Conservation (phyloP, 139 green algal genomes). For the Coelastrella sp. region DNA sequence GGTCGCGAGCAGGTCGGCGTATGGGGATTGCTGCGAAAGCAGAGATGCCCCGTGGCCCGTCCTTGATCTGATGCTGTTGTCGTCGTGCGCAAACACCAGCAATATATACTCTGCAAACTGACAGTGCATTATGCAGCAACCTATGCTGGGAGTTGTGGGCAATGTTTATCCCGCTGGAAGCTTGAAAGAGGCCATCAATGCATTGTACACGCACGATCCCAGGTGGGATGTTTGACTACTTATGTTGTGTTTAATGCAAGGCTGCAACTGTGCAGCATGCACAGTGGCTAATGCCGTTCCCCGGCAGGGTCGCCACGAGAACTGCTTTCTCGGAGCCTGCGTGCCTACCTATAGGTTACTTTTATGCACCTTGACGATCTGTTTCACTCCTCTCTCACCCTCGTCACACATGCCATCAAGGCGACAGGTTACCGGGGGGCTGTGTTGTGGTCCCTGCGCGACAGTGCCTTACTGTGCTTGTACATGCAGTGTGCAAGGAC, state of each 20-base stretch:
- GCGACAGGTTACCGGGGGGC: not conserved
- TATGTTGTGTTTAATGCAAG: no score
- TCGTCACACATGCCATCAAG: no score
- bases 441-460: not conserved
- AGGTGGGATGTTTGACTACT: not conserved
- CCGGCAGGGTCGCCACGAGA: no score
- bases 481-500: slow-evolving; percentile 8
- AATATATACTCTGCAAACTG: not conserved
- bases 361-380: no score
- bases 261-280: no score
- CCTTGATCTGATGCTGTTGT: not conserved
- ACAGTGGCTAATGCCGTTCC: no score
- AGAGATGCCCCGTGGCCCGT: not conserved
- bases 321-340: no score
- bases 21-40: no score
- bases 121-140: not conserved
- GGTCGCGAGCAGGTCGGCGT: no score
- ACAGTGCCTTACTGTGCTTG: not conserved
- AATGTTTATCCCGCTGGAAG: not conserved
- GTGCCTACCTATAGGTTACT: no score
- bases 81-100: not conserved
- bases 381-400: no score
- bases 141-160: not conserved
- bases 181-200: not conserved
- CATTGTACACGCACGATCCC: not conserved